Percentiles rank a stretch among this genome's conserved stretches.
phyloP scores from a whole-genome alignment of 164 flowering plant species.

The Umbilicus rupestris region DNA sequence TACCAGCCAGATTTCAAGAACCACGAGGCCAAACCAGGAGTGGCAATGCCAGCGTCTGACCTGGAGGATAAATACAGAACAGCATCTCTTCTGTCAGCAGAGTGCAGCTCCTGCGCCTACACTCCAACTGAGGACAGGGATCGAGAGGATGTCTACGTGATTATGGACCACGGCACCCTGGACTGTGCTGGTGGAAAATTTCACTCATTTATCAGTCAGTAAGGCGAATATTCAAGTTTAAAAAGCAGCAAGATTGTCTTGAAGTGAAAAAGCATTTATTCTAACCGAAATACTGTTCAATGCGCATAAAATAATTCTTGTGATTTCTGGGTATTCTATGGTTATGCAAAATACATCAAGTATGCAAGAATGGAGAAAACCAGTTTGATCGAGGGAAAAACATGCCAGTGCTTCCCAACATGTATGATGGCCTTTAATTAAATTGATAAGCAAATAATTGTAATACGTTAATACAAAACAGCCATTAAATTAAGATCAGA shows the following conservation, averaged over 20 bases:
- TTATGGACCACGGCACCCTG: constrained; percentile 30
- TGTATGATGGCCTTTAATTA: no score
- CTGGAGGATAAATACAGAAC: constrained; percentile 62
- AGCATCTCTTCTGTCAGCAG: constrained; percentile 40
- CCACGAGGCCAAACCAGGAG: constrained; percentile 64
- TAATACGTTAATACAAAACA: neutral
- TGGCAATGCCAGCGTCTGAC: constrained; percentile 68
- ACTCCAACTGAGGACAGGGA: constrained; percentile 21
- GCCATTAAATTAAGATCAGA: no score
- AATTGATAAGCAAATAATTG: no score
- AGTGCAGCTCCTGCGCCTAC: constrained; percentile 44
- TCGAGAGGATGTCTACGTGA: constrained; percentile 8
- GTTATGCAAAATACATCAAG: neutral
- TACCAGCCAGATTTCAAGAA: constrained; percentile 55
- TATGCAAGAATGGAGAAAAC: no score
- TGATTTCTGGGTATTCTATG: neutral
- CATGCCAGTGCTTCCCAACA: no score
- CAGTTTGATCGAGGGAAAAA: no score
- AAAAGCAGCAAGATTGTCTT: neutral
- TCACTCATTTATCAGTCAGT: neutral
- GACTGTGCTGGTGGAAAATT: constrained; percentile 35
- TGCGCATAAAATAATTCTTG: neutral
- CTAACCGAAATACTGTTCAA: neutral
- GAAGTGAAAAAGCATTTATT: neutral
- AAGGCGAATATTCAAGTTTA: neutral